Percentiles rank a stretch among this genome's conserved stretches.
These are phyloP conservation scores for Pyrus bretschneideri DNA, from an alignment of 306 rosid species.

Conservation along the genomic window DNA sequence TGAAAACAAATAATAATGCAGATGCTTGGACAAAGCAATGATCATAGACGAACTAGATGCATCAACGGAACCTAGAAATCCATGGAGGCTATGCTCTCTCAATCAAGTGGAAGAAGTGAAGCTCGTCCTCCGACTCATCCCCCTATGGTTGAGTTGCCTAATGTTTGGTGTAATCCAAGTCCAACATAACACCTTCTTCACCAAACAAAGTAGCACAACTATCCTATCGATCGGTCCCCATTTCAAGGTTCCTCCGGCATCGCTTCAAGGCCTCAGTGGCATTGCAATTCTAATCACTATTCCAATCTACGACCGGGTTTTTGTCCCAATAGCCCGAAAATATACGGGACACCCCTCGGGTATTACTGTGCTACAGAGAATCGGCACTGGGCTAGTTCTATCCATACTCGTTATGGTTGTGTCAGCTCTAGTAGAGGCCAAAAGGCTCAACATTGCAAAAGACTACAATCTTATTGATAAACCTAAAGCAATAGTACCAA, in stretches of 20 bases:
- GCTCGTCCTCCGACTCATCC: constrained; percentile 54
- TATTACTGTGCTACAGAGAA: constrained; percentile 59
- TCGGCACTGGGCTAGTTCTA: constrained; percentile 52
- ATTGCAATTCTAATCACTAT: constrained; percentile 33
- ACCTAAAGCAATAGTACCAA: constrained; percentile 44
- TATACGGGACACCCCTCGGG: constrained; percentile 45
- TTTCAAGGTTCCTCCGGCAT: constrained; percentile 56
- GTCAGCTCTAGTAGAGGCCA: constrained; percentile 46
- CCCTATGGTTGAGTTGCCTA: constrained; percentile 64
- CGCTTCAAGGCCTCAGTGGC: constrained; percentile 53
- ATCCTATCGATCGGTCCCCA: constrained; percentile 43
- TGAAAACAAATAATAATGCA: constrained; percentile 5
- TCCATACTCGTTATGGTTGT: constrained; percentile 59
- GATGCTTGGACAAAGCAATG: constrained; percentile 59
- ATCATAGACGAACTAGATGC: constrained; percentile 44
- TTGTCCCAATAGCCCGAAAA: constrained; percentile 38
- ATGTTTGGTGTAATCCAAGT: constrained; percentile 56
- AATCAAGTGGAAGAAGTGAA: constrained; percentile 77
- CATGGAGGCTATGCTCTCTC: constrained; percentile 70
- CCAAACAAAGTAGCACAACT: constrained; percentile 62
- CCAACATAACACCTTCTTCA: constrained; percentile 52
- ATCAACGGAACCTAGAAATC: constrained; percentile 41
- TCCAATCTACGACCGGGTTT: constrained; percentile 49
- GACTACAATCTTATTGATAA: constrained; percentile 32
- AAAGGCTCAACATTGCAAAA: constrained; percentile 44